Conservation (phyloP, 768 basidiomycete genomes). For the Mycena maculata region DNA sequence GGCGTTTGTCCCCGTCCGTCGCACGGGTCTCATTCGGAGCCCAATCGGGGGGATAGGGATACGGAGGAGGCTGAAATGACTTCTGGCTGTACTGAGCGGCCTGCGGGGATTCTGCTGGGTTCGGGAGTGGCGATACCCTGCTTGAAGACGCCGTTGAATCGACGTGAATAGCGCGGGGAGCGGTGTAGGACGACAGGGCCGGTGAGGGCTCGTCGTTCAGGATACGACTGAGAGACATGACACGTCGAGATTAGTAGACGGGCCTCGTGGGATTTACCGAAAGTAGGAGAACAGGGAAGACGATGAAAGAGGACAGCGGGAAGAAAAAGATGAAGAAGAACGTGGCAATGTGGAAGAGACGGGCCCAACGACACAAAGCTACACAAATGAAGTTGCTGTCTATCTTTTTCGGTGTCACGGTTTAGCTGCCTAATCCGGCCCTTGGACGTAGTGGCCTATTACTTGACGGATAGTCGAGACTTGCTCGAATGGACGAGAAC, state of each 20-base stretch:
- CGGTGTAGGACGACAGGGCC: constrained; percentile 47
- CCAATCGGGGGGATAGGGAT: constrained; percentile 28
- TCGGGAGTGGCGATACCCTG: constrained; percentile 12
- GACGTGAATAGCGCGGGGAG: constrained; percentile 47
- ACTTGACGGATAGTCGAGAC: background rate
- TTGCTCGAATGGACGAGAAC: background rate
- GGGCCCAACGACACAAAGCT: too few relatives aligned
- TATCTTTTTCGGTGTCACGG: too few relatives aligned
- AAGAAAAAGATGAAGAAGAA: constrained; percentile 19
- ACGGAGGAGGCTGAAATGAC: constrained; percentile 17
- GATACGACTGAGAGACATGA: constrained; percentile 83
- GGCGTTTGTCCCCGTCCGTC: constrained; percentile 21
- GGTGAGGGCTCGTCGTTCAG: constrained; percentile 79
- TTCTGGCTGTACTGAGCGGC: constrained; percentile 16
- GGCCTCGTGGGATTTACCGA: constrained; percentile 52
- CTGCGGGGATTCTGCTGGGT: constrained; percentile 20
- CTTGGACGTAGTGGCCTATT: background rate
- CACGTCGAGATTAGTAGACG: constrained; percentile 23
- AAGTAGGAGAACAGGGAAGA: constrained; percentile 22
- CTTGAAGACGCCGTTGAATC: constrained; percentile 26
- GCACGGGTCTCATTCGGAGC: constrained; percentile 16
- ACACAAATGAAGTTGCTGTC: too few relatives aligned
- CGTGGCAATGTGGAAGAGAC: constrained; percentile 1
- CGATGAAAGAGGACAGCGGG: constrained; percentile 22
- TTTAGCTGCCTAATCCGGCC: background rate